Percentiles rank a stretch among this genome's conserved stretches.
phyloP scores from a whole-genome alignment of 169 alveolate genomes.

The Plasmodium coatneyi region DNA sequence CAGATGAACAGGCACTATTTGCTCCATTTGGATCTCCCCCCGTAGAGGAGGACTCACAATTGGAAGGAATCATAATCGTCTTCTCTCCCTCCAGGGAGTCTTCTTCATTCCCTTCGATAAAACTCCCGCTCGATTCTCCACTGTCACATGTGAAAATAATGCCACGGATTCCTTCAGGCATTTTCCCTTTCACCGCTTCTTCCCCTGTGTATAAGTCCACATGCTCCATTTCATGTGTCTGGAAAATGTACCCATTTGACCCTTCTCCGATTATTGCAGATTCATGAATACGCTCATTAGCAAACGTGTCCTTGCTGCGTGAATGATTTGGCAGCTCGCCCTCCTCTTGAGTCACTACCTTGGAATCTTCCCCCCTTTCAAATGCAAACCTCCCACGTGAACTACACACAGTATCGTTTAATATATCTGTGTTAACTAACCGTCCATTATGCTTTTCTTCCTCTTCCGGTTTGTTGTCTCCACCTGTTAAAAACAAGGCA shows the following conservation, averaged over 20 bases:
- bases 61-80: background rate
- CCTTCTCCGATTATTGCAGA: background rate
- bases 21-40: background rate
- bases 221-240: background rate
- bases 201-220: background rate
- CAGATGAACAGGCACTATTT: background rate
- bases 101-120: background rate
- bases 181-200: background rate
- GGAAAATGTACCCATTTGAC: background rate
- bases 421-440: conserved; percentile 16
- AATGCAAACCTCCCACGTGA: background rate
- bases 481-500: background rate
- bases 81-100: background rate
- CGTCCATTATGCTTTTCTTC: background rate
- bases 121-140: background rate
- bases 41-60: background rate
- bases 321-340: background rate
- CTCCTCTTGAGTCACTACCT: background rate
- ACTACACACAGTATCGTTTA: conserved; percentile 40
- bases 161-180: background rate
- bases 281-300: background rate
- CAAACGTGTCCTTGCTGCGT: background rate
- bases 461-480: background rate
- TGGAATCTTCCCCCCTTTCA: background rate
- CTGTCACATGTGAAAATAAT: background rate